Conservation (phyloP, 2,329 filamentous ascomycete genomes). For the Fusarium protoensiforme region DNA sequence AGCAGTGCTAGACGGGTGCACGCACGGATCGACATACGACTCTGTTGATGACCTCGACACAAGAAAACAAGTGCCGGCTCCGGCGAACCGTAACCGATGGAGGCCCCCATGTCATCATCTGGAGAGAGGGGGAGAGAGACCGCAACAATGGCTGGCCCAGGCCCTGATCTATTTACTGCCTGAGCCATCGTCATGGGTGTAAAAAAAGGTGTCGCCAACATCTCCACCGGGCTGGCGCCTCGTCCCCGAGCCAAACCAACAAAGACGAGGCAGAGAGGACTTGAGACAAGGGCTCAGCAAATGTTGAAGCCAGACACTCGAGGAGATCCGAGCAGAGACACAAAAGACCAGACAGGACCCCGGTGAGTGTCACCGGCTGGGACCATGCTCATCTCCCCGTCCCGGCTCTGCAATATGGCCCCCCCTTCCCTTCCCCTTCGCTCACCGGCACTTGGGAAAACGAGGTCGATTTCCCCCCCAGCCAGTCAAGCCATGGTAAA, state of each 20-base stretch:
- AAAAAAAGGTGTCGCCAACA: neutral
- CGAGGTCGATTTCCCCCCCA: constrained; percentile 2
- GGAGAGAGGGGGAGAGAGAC: constrained; percentile 6
- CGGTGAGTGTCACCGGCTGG: constrained; percentile 1
- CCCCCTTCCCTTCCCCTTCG: neutral
- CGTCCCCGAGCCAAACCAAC: neutral
- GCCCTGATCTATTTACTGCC: constrained; percentile 18
- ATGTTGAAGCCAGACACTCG: neutral
- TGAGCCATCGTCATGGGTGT: neutral
- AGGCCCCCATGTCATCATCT: constrained; percentile 32
- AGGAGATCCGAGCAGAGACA: constrained; percentile 1
- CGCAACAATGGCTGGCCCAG: constrained; percentile 25
- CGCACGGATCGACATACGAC: constrained; percentile 32
- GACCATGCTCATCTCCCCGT: neutral
- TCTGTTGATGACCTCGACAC: constrained; percentile 17
- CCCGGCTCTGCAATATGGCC: neutral
- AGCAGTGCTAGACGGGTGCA: constrained; percentile 30
- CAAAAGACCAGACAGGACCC: neutral
- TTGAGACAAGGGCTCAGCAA: constrained; percentile 18
- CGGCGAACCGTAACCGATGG: constrained; percentile 15
- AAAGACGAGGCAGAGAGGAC: constrained; percentile 9
- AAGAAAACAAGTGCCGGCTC: constrained; percentile 33
- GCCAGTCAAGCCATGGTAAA: constrained; percentile 11
- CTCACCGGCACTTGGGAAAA: constrained; percentile 19
- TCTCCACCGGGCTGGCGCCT: constrained; percentile 32